These are phyloP conservation scores for Cytidiella melzeri DNA, from an alignment of 768 basidiomycete genomes.

Conservation along the genomic window DNA sequence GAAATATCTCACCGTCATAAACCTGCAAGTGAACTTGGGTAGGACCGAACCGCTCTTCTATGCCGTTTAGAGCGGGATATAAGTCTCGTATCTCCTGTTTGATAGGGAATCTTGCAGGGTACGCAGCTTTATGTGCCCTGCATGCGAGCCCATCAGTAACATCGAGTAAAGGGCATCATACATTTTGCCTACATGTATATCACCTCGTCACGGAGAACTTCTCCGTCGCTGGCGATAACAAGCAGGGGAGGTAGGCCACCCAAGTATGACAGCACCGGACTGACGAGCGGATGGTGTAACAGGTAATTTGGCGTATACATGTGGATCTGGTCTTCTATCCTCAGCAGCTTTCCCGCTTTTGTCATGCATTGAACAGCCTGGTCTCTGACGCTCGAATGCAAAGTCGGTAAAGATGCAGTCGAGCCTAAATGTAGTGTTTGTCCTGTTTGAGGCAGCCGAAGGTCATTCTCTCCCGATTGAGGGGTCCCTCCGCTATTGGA, in stretches of 20 bases:
- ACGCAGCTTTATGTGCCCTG: slow-evolving; percentile 88
- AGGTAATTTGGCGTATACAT: slow-evolving; percentile 80
- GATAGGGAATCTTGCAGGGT: slow-evolving; percentile 63
- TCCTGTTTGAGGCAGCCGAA: slow-evolving; percentile 19
- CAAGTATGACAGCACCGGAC: slow-evolving; percentile 73
- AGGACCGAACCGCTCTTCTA: slow-evolving; percentile 46
- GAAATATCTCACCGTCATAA: slow-evolving; percentile 72
- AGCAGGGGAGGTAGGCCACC: slow-evolving; percentile 88
- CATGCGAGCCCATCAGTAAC: not conserved
- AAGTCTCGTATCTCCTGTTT: slow-evolving; percentile 38
- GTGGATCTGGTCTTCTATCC: slow-evolving; percentile 70
- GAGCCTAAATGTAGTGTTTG: slow-evolving; percentile 43
- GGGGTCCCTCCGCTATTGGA: not conserved
- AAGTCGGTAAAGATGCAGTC: slow-evolving; percentile 37
- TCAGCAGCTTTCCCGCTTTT: slow-evolving; percentile 45
- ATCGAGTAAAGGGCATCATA: not conserved
- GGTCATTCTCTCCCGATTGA: slow-evolving; percentile 7
- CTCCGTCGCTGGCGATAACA: slow-evolving; percentile 82
- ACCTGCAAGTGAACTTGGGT: slow-evolving; percentile 90
- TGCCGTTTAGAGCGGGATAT: slow-evolving; percentile 51
- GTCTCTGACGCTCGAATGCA: slow-evolving; percentile 26
- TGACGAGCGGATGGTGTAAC: slow-evolving; percentile 75
- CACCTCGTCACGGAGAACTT: slow-evolving; percentile 89
- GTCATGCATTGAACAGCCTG: slow-evolving; percentile 43
- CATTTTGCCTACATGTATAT: slow-evolving; percentile 62